phyloP scores from a whole-genome alignment of 108 stramenopile genomes.

The Skeletonema menzelii region DNA sequence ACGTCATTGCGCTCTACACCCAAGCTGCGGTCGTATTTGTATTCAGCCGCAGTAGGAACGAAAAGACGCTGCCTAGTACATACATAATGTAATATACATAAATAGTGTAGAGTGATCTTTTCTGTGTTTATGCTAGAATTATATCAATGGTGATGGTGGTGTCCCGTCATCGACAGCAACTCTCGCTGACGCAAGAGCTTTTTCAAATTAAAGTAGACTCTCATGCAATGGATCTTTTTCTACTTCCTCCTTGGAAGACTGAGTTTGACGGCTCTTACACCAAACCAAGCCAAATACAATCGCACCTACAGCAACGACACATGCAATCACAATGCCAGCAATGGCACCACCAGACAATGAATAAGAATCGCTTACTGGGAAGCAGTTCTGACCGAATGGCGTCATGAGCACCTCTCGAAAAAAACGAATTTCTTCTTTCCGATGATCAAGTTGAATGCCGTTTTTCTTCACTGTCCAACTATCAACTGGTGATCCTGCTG shows the following conservation, averaged over 20 bases:
- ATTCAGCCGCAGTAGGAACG: too few relatives aligned
- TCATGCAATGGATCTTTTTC: neutral
- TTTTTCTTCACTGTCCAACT: neutral
- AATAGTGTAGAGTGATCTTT: too few relatives aligned
- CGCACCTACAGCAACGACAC: neutral
- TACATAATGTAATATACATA: too few relatives aligned
- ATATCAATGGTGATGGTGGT: too few relatives aligned
- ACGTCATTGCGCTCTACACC: too few relatives aligned
- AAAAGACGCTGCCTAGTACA: too few relatives aligned
- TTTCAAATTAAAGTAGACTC: neutral
- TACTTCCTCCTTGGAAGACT: neutral
- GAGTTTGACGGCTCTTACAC: neutral
- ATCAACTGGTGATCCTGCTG: neutral
- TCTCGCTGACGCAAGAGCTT: too few relatives aligned
- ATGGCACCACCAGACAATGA: neutral
- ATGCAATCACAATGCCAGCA: neutral
- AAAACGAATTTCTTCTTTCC: neutral
- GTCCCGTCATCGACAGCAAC: too few relatives aligned
- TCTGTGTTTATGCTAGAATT: too few relatives aligned
- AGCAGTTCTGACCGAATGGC: neutral
- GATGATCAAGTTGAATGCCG: neutral
- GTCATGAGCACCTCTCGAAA: neutral
- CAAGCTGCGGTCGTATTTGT: too few relatives aligned
- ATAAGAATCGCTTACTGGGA: neutral
- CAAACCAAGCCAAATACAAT: neutral